Conservation (phyloP, 768 basidiomycete genomes). For the Xanthoconium stramineum region DNA sequence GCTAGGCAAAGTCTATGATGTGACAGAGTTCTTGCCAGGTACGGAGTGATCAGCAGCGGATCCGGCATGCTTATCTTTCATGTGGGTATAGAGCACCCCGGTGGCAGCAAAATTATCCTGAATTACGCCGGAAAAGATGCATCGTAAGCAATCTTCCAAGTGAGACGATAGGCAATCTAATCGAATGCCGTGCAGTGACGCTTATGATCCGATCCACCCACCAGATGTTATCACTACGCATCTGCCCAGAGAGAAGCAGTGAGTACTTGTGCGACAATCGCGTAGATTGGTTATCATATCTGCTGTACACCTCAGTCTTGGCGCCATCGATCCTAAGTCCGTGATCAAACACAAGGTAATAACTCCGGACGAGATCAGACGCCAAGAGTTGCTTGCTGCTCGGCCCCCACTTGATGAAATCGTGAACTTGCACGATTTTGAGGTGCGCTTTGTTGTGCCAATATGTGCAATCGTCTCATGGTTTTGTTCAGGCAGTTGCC, state of each 20-base stretch:
- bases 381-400: conserved; percentile 54
- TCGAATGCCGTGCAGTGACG: conserved; percentile 39
- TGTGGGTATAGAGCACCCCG: conserved; percentile 54
- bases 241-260: conserved; percentile 83
- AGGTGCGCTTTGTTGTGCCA: conserved; percentile 41
- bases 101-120: conserved; percentile 78
- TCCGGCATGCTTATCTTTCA: neutral
- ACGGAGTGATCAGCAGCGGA: conserved; percentile 41
- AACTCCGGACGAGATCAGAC: conserved; percentile 61
- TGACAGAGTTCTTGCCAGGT: conserved; percentile 73
- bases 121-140: conserved; percentile 87
- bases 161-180: neutral
- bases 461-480: neutral
- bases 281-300: neutral
- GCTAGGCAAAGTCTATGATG: conserved; percentile 75
- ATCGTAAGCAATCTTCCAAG: conserved; percentile 47
- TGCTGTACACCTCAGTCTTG: conserved; percentile 44
- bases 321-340: conserved; percentile 63
- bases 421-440: conserved; percentile 69
- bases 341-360: conserved; percentile 60
- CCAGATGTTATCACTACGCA: conserved; percentile 72
- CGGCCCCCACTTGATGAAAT: conserved; percentile 74
- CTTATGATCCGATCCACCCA: conserved; percentile 86
- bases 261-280: conserved; percentile 16
- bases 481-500: conserved; percentile 60